phyloP scores from a whole-genome alignment of 2,329 filamentous ascomycete species.

The Penicillium sp. region DNA sequence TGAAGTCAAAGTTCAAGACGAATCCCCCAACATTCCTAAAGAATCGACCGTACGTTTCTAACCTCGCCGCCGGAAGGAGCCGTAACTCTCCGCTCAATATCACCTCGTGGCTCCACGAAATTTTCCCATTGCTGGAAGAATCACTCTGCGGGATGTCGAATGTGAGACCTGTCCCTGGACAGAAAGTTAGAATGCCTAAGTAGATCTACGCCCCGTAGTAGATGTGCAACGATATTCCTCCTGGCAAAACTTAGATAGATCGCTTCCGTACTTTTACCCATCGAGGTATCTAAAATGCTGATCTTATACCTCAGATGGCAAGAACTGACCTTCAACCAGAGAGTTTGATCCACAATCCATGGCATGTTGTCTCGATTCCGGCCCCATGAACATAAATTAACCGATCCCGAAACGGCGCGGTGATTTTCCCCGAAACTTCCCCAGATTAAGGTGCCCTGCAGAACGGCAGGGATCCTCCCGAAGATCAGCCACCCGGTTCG shows the following conservation, averaged over 20 bases:
- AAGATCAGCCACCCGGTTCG: background rate
- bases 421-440: background rate
- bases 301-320: background rate
- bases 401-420: background rate
- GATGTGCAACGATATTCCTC: background rate
- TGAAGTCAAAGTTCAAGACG: background rate
- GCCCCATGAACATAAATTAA: background rate
- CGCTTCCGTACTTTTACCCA: background rate
- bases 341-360: background rate
- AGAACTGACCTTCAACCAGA: background rate
- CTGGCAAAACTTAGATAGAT: conserved; percentile 1
- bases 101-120: background rate
- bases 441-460: background rate
- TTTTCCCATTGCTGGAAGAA: background rate
- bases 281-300: background rate
- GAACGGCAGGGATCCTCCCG: background rate
- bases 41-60: background rate
- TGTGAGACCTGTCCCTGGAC: background rate
- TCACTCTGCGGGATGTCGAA: background rate
- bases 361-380: background rate
- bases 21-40: background rate
- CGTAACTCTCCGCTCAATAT: background rate
- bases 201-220: background rate
- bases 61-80: background rate
- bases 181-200: background rate